Percentiles rank a stretch among this genome's conserved stretches.
These are phyloP conservation scores for Thelonectria discophora DNA, from an alignment of 2,329 filamentous ascomycete genomes.

Conservation along the genomic window DNA sequence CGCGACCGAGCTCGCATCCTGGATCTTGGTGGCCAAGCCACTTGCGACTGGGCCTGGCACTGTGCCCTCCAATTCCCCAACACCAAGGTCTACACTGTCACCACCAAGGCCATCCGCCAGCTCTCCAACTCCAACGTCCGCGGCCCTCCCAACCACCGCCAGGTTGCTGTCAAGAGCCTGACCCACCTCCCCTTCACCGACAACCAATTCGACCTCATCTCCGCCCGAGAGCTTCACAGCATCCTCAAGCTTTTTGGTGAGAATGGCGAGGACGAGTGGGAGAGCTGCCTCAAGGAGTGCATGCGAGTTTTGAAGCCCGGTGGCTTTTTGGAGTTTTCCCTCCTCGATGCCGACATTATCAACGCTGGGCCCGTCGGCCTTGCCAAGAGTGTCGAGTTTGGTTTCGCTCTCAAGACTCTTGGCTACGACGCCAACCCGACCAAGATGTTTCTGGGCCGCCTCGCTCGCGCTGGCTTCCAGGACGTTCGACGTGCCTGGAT, in stretches of 20 bases:
- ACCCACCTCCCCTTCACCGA: conserved; percentile 86
- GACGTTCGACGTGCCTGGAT: conserved; percentile 87
- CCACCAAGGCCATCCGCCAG: conserved; percentile 75
- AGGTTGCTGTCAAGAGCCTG: conserved; percentile 78
- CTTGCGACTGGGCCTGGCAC: conserved; percentile 96
- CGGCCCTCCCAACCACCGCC: conserved; percentile 87
- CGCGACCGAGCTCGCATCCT: conserved; percentile 74
- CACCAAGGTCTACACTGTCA: conserved; percentile 87
- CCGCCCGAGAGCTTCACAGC: conserved; percentile 84
- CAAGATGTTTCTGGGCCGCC: conserved; percentile 78
- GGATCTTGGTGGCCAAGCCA: conserved; percentile 84
- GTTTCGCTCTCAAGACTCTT: conserved; percentile 85
- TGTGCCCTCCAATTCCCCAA: conserved; percentile 86
- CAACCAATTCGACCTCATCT: conserved; percentile 90
- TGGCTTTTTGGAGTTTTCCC: conserved; percentile 88
- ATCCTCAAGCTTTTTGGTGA: conserved; percentile 78
- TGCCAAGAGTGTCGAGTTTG: conserved; percentile 90
- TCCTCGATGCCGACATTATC: conserved; percentile 90
- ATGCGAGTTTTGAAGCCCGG: conserved; percentile 92
- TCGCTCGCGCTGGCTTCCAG: conserved; percentile 80
- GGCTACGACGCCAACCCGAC: conserved; percentile 90
- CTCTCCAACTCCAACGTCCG: conserved; percentile 78
- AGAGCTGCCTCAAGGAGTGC: conserved; percentile 84
- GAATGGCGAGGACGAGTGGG: conserved; percentile 84
- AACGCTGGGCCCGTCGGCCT: conserved; percentile 82